Evolutionary conservation across 1,284 basidiomycete genomes (phyloP).

Genomic region (Ganoderma resinaceum): DNA sequence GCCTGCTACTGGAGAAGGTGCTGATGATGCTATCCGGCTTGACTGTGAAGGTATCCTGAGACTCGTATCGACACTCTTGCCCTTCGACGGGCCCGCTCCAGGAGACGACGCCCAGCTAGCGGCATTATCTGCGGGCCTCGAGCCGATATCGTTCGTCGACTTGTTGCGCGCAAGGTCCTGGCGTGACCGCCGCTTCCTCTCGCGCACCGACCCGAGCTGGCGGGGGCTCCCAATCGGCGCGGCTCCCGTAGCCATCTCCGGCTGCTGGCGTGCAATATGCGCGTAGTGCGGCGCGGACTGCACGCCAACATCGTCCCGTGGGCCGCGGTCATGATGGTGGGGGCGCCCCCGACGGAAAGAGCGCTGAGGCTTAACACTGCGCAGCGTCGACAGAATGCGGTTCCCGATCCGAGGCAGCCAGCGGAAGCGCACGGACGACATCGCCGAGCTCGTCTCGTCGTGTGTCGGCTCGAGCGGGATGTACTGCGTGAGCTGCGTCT

Average conservation of each 20-base stretch:
- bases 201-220: conserved; percentile 27
- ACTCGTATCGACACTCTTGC: conserved; percentile 29
- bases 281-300: conserved; percentile 38
- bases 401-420: conserved; percentile 43
- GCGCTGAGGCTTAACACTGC: conserved; percentile 48
- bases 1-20: conserved; percentile 27
- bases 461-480: conserved; percentile 74
- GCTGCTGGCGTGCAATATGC: conserved; percentile 20
- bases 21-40: conserved; percentile 30
- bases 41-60: conserved; percentile 29
- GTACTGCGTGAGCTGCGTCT: conserved; percentile 71
- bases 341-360: conserved; percentile 41
- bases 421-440: conserved; percentile 65
- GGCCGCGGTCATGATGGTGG: conserved; percentile 34
- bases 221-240: background rate
- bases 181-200: conserved; percentile 34
- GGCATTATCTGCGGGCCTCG: conserved; percentile 10
- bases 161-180: conserved; percentile 33
- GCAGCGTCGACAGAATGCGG: conserved; percentile 51
- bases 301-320: conserved; percentile 40
- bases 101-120: conserved; percentile 9
- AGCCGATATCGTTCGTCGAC: conserved; percentile 35
- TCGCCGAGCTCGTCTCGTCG: conserved; percentile 84
- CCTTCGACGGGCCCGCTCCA: conserved; percentile 27
- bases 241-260: background rate